Evolutionary conservation across 371 early-diverging fungal species (phyloP), one percentile per base, ranked within the genome.

Genomic region (Neoconidiobolus thromboides): DNA sequence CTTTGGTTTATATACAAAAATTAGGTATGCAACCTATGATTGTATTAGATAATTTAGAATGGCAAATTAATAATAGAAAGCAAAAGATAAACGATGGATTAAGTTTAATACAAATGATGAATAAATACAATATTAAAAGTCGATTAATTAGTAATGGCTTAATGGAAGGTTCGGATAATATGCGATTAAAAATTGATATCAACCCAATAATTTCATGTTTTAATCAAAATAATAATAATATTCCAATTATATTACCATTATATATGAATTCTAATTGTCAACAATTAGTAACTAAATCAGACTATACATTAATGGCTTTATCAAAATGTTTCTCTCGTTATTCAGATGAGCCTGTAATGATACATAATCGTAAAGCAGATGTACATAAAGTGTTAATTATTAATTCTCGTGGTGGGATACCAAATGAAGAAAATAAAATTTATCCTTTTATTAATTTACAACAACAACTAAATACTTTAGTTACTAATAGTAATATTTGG

Each of bases 1-100:
- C 85, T 0, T 69, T 87, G 38, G 75, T 80, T 38, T 82, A 80
- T 50, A 70, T 86, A 7, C 81, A 81, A 63, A 72, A 76, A 58
- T 68, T 89, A 6, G 87, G 86, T 0, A 60, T 86, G n/a, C 71
- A 76, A 47, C 83, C 87, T 0, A 71, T 91, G 39, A 79, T 83
- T 9, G 75, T 85, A 43, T 62, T 80, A 3, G 81, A 81, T 26
- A 78, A 79, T 65, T 68, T 68, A 7, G 61, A 63, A 5, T 81
- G 81, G 77, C 74, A 69, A 55, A 44, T 9, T 9, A 26, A 57
- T 3, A 41, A 26, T 26, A 87, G 90, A 48, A 66, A 64, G 5
- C 80, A 76, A n/a, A 88, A 88, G 7, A 72, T 82, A 41, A 73
- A 85, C 1, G 61, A 87, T 15, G 77, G 71, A 58, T 70, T 67